Conservation (phyloP, 371 early-diverging fungal species). For the Syncephalastrum contaminatum region DNA sequence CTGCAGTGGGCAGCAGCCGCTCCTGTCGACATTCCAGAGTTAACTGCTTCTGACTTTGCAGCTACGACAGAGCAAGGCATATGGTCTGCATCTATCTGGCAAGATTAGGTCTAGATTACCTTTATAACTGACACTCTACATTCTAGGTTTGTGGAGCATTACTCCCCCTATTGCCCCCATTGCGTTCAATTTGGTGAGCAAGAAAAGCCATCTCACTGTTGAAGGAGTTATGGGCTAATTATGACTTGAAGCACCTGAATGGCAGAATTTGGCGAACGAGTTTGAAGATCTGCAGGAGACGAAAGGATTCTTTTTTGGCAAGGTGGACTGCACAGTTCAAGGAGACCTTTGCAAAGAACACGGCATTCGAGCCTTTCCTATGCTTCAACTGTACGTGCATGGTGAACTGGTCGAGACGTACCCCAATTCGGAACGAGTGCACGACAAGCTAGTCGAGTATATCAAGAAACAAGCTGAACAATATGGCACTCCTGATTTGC, state of each 20-base stretch:
- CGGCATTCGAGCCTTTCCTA: conserved; percentile 57
- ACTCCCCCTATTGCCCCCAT: conserved; percentile 35
- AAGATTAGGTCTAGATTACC: too few relatives aligned
- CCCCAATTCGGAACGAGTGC: conserved; percentile 10
- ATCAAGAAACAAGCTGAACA: conserved; percentile 19
- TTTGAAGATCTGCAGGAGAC: conserved; percentile 23
- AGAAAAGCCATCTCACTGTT: not conserved
- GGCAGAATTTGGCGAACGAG: conserved; percentile 45
- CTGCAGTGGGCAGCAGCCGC: too few relatives aligned
- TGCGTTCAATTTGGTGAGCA: conserved; percentile 36
- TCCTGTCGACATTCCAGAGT: too few relatives aligned
- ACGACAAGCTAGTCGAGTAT: conserved; percentile 25
- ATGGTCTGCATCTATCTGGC: too few relatives aligned
- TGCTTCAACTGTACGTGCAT: conserved; percentile 61
- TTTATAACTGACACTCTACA: conserved; percentile 11
- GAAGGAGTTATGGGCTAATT: not conserved
- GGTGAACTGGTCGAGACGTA: conserved; percentile 58
- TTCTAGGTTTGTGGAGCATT: conserved; percentile 42
- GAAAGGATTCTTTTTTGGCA: conserved; percentile 65
- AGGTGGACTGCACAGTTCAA: conserved; percentile 76
- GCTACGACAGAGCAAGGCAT: not conserved
- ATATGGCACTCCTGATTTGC: not conserved
- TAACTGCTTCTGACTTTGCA: conserved; percentile 1
- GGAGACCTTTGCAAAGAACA: conserved; percentile 69
- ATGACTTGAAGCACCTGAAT: conserved; percentile 45